Evolutionary conservation across 768 basidiomycete species (phyloP), one percentile per base, ranked within the genome.

Genomic region (Chlorophyllum brunneum): DNA sequence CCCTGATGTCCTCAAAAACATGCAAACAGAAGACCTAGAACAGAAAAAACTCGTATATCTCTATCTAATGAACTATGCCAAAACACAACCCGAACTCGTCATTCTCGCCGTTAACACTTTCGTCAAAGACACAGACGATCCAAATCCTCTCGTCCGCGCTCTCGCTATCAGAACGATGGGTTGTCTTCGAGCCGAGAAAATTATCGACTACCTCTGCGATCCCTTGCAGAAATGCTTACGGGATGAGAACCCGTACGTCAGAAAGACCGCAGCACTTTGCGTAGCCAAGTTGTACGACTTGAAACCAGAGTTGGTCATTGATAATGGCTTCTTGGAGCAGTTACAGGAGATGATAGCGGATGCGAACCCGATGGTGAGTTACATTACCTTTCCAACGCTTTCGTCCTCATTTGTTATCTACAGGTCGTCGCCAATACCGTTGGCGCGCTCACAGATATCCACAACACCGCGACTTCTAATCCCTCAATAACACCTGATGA

Each of bases 31-130:
- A 46, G 95, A 98, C 67, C 81, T 99, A 48, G 97, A 99, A 69
- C 97, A 98, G 74, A 99, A 98, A 83, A 98, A 99, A 71, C 88
- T 99, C 29, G 97, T 98, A n/a, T 98, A 97, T 63, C 81, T 97
- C 20, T 98, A 98, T 69, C 84, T 99, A 54, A 98, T 98, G 90
- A 99, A 99, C 75, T 99, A 98, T 59, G 95, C 95, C 29, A 97
- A 97, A 66, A 95, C 95, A 0, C 97, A 99, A 64, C 97, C 97
- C 0, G 97, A 99, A 65, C 89, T 98, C 56, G 95, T 98, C 70
- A 98, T 99, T 64, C 80, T 99, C 40, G 97, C 97, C 24, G 97
- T 99, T 55, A 99, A 98, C 65, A 99, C 95, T 6, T 98, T 99
- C 65, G 97, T 99, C 57, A 84, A 97, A 77, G 97, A 99, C 68